A percentile compares a stretch with the other conserved stretches of the same genome.
phyloP scores from a whole-genome alignment of 208 protist species.

The Trichomonas vaginalis region DNA sequence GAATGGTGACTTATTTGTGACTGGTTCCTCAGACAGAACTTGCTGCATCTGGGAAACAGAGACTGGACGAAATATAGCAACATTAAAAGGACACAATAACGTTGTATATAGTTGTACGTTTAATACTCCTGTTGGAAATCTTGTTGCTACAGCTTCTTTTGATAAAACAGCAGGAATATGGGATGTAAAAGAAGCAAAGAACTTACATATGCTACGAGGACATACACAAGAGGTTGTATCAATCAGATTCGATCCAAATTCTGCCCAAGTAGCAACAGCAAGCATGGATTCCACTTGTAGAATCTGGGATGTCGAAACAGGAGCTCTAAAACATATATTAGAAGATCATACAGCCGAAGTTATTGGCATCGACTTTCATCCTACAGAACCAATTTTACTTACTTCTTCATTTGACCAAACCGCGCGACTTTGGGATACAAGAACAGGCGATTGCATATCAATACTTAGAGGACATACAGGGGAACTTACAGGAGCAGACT shows the following conservation, averaged over 20 bases:
- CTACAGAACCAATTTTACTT: conserved; percentile 40
- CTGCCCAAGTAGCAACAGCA: conserved; percentile 60
- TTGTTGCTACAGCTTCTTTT: conserved; percentile 23
- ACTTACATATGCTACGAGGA: background rate
- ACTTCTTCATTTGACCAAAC: conserved; percentile 86
- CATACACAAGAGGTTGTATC: conserved; percentile 61
- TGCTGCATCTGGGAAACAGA: conserved; percentile 68
- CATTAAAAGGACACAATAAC: conserved; percentile 75
- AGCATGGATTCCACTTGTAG: conserved; percentile 79
- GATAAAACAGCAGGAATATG: background rate
- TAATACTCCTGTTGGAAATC: conserved; percentile 74
- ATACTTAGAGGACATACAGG: conserved; percentile 68
- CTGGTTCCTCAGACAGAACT: conserved; percentile 74
- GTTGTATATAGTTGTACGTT: conserved; percentile 80
- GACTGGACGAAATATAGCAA: conserved; percentile 67
- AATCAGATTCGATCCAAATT: conserved; percentile 39
- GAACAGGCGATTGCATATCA: conserved; percentile 61
- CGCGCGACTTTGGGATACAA: conserved; percentile 73
- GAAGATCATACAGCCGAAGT: conserved; percentile 72
- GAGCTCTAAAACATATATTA: conserved; percentile 60
- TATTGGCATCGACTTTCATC: conserved; percentile 68
- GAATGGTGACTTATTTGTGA: conserved; percentile 63
- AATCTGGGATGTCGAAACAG: conserved; percentile 67
- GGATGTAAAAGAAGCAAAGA: background rate
- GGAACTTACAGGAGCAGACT: conserved; percentile 71